Evolutionary conservation across 2,329 filamentous ascomycete genomes (phyloP).

Genomic region (Leptodontidium sp.): DNA sequence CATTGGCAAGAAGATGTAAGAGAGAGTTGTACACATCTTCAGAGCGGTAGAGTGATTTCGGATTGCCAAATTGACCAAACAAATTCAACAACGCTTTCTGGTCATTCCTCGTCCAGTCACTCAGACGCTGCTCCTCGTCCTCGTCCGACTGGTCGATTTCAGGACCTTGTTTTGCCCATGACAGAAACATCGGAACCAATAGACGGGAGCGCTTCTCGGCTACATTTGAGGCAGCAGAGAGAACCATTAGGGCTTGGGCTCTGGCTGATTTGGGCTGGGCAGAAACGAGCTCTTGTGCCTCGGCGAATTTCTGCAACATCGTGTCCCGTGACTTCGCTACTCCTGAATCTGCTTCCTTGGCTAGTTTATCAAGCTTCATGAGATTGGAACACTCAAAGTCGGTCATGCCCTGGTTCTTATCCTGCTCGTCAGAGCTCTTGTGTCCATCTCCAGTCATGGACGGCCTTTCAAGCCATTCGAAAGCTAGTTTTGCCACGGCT

Average conservation of each 20-base stretch:
- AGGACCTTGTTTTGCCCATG: constrained; percentile 70
- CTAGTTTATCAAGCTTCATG: constrained; percentile 61
- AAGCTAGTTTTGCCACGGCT: constrained; percentile 73
- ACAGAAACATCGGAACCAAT: constrained; percentile 85
- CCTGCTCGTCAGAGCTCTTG: constrained; percentile 47
- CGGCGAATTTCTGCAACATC: constrained; percentile 70
- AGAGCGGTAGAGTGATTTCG: constrained; percentile 81
- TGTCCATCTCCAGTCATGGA: constrained; percentile 63
- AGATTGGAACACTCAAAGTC: constrained; percentile 89
- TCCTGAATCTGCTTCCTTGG: constrained; percentile 60
- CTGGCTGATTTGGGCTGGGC: constrained; percentile 66
- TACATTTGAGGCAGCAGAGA: constrained; percentile 75
- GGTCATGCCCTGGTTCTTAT: constrained; percentile 57
- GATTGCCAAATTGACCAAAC: constrained; percentile 87
- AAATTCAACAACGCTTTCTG: constrained; percentile 83
- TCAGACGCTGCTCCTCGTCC: constrained; percentile 45
- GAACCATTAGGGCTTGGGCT: constrained; percentile 79
- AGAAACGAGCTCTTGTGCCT: constrained; percentile 64
- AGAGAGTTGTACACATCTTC: constrained; percentile 79
- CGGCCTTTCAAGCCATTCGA: constrained; percentile 76
- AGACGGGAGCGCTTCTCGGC: constrained; percentile 87
- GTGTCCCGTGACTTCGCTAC: constrained; percentile 62
- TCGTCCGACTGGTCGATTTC: constrained; percentile 42
- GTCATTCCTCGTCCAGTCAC: constrained; percentile 78
- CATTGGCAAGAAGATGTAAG: constrained; percentile 80